Conservation (phyloP, 306 rosid species). For the Pyrus betulifolia region DNA sequence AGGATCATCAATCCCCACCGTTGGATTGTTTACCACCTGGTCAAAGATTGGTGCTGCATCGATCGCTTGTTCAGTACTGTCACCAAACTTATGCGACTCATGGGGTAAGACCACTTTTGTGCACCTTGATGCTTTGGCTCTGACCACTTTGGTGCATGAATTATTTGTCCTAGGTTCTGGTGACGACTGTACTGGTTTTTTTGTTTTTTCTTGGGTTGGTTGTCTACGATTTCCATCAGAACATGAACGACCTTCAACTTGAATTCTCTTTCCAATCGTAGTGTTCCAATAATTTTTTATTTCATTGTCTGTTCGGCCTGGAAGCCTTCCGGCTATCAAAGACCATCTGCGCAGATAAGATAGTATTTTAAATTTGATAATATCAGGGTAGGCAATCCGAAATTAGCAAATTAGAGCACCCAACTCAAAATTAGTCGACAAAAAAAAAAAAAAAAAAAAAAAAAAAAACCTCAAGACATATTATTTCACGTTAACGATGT, state of each 20-base stretch:
- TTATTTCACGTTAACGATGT: background rate
- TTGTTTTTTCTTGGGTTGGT: background rate
- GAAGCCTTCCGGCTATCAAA: constrained; percentile 70
- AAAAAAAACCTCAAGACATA: background rate
- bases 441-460: too few relatives aligned
- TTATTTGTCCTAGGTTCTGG: background rate
- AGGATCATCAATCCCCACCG: background rate
- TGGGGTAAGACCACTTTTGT: constrained; percentile 26
- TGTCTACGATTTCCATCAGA: background rate
- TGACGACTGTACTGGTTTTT: background rate
- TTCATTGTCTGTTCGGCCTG: constrained; percentile 90
- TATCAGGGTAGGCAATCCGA: background rate
- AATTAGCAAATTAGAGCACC: background rate
- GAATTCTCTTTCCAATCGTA: constrained; percentile 48
- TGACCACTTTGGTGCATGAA: constrained; percentile 18
- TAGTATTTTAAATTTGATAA: too few relatives aligned
- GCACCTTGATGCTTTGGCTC: constrained; percentile 52
- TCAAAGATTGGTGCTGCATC: background rate
- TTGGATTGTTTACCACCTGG: background rate
- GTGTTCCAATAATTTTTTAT: constrained; percentile 77
- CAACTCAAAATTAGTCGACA: background rate
- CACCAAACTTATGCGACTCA: background rate
- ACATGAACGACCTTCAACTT: background rate
- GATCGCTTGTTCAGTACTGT: background rate
- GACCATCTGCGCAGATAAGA: constrained; percentile 50